phyloP scores from a whole-genome alignment of 1,284 basidiomycete species.

The Ceratobasidium papillatum region DNA sequence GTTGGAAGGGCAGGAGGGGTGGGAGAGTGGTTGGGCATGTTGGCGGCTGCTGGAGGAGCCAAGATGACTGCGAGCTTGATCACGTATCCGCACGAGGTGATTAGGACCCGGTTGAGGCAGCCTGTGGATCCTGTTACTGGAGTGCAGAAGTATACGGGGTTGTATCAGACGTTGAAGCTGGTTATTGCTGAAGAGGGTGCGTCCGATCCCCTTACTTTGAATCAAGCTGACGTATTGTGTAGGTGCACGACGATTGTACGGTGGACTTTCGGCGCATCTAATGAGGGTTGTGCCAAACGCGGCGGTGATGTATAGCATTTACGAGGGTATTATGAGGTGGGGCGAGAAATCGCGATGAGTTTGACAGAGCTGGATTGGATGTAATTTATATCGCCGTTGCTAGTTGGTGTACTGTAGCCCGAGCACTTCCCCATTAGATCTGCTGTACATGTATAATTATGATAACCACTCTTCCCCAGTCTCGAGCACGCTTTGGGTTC shows the following conservation, averaged over 20 bases:
- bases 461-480: neutral
- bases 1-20: constrained; percentile 55
- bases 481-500: neutral
- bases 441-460: neutral
- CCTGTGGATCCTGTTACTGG: constrained; percentile 68
- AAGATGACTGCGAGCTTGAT: constrained; percentile 94
- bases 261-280: constrained; percentile 93
- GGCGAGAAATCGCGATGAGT: constrained; percentile 5
- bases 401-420: constrained; percentile 1
- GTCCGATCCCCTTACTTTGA: neutral
- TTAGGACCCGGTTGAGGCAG: constrained; percentile 92
- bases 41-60: constrained; percentile 91
- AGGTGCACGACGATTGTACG: constrained; percentile 85
- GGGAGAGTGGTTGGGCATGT: constrained; percentile 78
- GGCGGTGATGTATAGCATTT: constrained; percentile 93
- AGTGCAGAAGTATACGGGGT: constrained; percentile 78
- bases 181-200: constrained; percentile 83
- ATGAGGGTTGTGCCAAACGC: constrained; percentile 98
- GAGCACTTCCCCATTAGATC: neutral
- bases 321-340: constrained; percentile 78
- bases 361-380: neutral
- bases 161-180: constrained; percentile 84
- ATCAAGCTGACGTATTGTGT: neutral
- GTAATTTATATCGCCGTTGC: constrained; percentile 16
- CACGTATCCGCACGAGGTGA: constrained; percentile 96